Conservation (phyloP, 495 filamentous ascomycete species). For the Aspergillus egyptiacus region DNA sequence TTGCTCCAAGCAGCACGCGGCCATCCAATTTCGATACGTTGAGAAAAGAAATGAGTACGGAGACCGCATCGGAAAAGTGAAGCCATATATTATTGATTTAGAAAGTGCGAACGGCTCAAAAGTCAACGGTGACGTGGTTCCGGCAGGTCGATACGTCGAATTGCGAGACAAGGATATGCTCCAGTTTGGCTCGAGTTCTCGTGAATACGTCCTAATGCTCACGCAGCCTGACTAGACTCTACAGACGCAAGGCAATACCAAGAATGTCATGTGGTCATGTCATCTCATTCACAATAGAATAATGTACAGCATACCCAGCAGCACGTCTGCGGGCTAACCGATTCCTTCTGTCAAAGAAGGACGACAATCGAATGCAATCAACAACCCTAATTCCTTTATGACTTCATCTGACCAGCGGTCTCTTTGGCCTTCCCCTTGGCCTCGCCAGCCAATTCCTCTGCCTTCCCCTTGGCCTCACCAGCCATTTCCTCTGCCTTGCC, state of each 20-base stretch:
- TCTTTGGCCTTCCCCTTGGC: constrained; percentile 22
- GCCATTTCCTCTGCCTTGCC: constrained; percentile 36
- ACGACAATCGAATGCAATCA: too few species aligned
- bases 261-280: not conserved
- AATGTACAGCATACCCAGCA: not conserved
- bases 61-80: constrained; percentile 72
- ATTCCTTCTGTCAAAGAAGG: not conserved
- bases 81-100: constrained; percentile 86
- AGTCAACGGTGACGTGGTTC: constrained; percentile 69
- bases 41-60: constrained; percentile 81
- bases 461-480: constrained; percentile 30
- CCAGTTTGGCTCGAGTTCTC: constrained; percentile 76
- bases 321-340: not conserved
- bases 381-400: not conserved
- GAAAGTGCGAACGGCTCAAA: constrained; percentile 89
- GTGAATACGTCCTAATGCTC: constrained; percentile 83
- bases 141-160: constrained; percentile 75
- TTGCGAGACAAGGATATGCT: constrained; percentile 83
- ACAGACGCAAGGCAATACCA: not conserved
- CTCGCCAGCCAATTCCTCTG: constrained; percentile 20
- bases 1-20: constrained; percentile 90
- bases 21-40: constrained; percentile 83
- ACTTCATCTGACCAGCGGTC: constrained; percentile 7
- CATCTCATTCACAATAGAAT: constrained; percentile 1
- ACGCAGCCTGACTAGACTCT: constrained; percentile 25